These are phyloP conservation scores for Haplographium delicatum DNA, from an alignment of 495 filamentous ascomycete genomes.

Conservation along the genomic window DNA sequence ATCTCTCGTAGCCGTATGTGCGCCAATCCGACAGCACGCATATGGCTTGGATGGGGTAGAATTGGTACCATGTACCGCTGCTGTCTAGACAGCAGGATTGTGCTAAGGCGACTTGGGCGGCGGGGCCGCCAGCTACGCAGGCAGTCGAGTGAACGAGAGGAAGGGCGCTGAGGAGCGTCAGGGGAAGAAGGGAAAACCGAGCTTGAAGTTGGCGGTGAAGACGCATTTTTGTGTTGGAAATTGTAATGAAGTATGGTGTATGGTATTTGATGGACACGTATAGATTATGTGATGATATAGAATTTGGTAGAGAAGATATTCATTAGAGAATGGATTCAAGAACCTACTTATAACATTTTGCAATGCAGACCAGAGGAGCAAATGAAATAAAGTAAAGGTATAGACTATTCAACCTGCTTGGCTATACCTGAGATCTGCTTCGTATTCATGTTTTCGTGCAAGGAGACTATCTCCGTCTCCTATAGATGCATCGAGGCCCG, in stretches of 20 bases:
- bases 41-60: slow-evolving; percentile 17
- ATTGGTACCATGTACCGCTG: slow-evolving; percentile 15
- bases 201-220: no score
- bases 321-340: no score
- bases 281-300: no score
- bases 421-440: no score
- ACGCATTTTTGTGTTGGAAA: slow-evolving; percentile 6
- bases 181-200: slow-evolving; percentile 1
- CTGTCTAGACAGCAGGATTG: slow-evolving; percentile 4
- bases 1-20: not conserved
- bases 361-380: not conserved
- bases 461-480: no score
- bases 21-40: slow-evolving; percentile 7
- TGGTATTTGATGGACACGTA: no score
- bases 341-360: no score
- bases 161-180: not conserved
- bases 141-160: slow-evolving; percentile 5
- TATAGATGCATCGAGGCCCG: no score
- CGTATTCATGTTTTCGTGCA: no score
- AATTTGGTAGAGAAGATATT: no score
- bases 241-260: no score
- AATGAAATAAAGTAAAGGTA: not conserved
- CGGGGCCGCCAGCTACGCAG: slow-evolving; percentile 21
- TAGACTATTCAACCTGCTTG: not conserved
- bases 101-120: slow-evolving; percentile 8